Evolutionary conservation across 495 filamentous ascomycete species (phyloP).

Genomic region (Darksidea phi): DNA sequence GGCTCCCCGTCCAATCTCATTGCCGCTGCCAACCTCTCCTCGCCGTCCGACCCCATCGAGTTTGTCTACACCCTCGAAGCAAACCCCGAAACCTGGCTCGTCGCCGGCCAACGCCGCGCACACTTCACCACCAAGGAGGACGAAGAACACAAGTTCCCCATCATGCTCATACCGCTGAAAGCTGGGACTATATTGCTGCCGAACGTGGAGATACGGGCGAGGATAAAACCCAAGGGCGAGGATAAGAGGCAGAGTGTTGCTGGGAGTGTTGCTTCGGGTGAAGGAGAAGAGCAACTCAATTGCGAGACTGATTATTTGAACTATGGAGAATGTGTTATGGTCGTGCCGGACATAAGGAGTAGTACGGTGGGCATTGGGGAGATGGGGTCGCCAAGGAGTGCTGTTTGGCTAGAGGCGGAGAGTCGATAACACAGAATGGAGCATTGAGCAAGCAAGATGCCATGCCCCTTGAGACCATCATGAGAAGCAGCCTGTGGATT

Average conservation of each 20-base stretch:
- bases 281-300: conserved; percentile 42
- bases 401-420: conserved; percentile 24
- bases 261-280: conserved; percentile 31
- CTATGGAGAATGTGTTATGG: conserved; percentile 70
- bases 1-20: conserved; percentile 49
- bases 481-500: not conserved
- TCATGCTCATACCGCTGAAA: conserved; percentile 76
- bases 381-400: conserved; percentile 19
- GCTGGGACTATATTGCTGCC: conserved; percentile 76
- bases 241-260: conserved; percentile 41
- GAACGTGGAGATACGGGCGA: conserved; percentile 68
- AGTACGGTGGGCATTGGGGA: conserved; percentile 59
- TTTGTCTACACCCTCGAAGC: conserved; percentile 84
- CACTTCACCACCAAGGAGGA: conserved; percentile 65
- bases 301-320: conserved; percentile 81
- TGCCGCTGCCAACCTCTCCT: conserved; percentile 15
- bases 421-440: not conserved
- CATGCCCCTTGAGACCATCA: not conserved
- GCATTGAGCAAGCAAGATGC: not conserved
- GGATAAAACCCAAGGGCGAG: conserved; percentile 11
- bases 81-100: conserved; percentile 73
- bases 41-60: conserved; percentile 56
- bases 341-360: conserved; percentile 69
- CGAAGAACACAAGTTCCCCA: conserved; percentile 52
- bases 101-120: conserved; percentile 75